Evolutionary conservation across 768 basidiomycete species (phyloP), one percentile per base, ranked within the genome.

Genomic region (Pleurotus platypus): DNA sequence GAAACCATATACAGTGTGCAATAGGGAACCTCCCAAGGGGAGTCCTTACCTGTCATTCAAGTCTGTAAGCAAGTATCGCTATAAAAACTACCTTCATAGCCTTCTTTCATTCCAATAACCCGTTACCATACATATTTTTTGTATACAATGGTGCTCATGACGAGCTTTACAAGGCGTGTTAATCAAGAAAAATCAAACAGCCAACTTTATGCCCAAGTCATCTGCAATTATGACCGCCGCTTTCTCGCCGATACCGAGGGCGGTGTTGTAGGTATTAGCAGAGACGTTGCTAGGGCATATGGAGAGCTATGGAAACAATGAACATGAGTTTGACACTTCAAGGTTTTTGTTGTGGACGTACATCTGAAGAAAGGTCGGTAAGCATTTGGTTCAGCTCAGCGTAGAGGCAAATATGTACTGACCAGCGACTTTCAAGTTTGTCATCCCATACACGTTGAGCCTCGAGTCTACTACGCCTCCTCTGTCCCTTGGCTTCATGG

Each of bases 371-470:
- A 38, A 18, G 30, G 30, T 35, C 8, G 8, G 30, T 35, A 6
- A 50, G 46, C 5, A 45, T 40, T 22, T 18, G 22, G 16, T 3
- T 57, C 39, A 26, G 48, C 46, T 50, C 24, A 56, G 42, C 3
- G 24, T 11, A 37, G 49, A 49, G 11, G 30, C 3, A 6, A 30
- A 49, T 15, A 18, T 26, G 11, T 13, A 61, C 69, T 20, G 42
- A 75, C 79, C 84, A 46, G 81, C 84, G 22, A 89, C 78, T 64
- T 87, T 85, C 50, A 89, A 70, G 26, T 76, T 76, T 60, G 71
- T 60, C 1, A 82, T 74, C 0, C 84, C 85, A 59, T 88, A 86
- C 11, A 89, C 85, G 59, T 83, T 83, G 40, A 89, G 68, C n/a
- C 70, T 70, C 26, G 78, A 53, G 62, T 89, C 84, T 6, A 89